Evolutionary conservation across 768 basidiomycete species (phyloP), one percentile per base, ranked within the genome.

Genomic region (Suillus subaureus): DNA sequence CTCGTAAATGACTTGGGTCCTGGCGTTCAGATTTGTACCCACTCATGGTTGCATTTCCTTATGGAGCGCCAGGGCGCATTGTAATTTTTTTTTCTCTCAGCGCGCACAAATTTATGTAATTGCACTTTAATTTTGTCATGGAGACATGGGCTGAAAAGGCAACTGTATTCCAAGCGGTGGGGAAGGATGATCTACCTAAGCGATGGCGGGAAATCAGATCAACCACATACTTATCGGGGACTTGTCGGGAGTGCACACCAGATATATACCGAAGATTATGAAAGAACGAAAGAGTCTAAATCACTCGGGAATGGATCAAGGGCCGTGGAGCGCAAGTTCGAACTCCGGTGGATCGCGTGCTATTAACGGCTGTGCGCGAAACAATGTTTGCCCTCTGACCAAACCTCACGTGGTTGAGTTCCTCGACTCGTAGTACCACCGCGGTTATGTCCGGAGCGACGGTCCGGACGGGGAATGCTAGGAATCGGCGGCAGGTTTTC

Each of bases 61-160:
- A 13, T 6, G 18, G 18, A 33, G 21, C 5, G 11, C 21, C 33
- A 13, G 21, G 11, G 21, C n/a, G 31, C 54, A 55, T 55, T 55
- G n/a, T 6, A 54, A 54, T 12, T 21, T 55, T 55, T 51, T 18
- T 35, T 33, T 55, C 31, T 55, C 11, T 33, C 3, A 55, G 21
- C 12, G 21, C 33, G 0, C 21, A n/a, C 6, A 6, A n/a, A 35
- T 33, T 12, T 55, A 35, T 55, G 54, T n/a, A 33, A 55, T 55
- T 55, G 21, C 54, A 55, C 21, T 55, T 35, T 35, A 55, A 55
- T n/a, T 55, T 55, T n/a, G 54, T n/a, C 54, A 55, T 55, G 54
- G 54, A 55, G 33, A 55, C 54, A n/a, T 2, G 13, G 18, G 18
- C 21, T 55, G 33, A 55, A 55, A 55, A 35, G 54, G 54, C 6